phyloP scores from a whole-genome alignment of 2,329 filamentous ascomycete species.

The Calonectria pseudoturangicola region DNA sequence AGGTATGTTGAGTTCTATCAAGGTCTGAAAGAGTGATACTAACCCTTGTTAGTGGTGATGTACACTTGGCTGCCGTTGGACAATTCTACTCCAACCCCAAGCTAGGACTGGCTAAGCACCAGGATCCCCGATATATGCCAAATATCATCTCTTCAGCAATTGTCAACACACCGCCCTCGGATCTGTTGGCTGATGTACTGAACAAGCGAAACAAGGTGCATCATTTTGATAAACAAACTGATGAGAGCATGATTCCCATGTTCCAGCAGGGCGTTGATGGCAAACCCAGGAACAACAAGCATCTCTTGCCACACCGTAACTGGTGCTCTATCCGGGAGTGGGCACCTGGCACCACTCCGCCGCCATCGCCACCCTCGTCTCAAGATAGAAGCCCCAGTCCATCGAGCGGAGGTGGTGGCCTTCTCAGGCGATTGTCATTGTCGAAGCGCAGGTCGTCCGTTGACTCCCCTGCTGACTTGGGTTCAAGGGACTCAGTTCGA shows the following conservation, averaged over 20 bases:
- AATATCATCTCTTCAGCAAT: slow-evolving; percentile 97
- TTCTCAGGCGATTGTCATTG: slow-evolving; percentile 68
- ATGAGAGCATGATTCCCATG: slow-evolving; percentile 96
- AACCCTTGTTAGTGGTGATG: slow-evolving; percentile 80
- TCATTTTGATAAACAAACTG: slow-evolving; percentile 84
- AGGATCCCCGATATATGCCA: slow-evolving; percentile 96
- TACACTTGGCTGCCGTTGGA: slow-evolving; percentile 92
- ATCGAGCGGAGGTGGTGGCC: slow-evolving; percentile 56
- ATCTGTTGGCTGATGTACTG: slow-evolving; percentile 90
- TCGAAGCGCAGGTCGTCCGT: slow-evolving; percentile 60
- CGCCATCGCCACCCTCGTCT: slow-evolving; percentile 76
- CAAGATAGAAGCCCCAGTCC: slow-evolving; percentile 65
- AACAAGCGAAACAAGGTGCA: slow-evolving; percentile 93
- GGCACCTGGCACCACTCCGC: slow-evolving; percentile 84
- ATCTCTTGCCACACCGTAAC: slow-evolving; percentile 90
- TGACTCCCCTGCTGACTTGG: slow-evolving; percentile 59
- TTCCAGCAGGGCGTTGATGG: slow-evolving; percentile 93
- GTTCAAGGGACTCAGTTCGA: slow-evolving; percentile 59
- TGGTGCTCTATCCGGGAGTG: slow-evolving; percentile 96
- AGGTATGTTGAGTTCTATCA: slow-evolving; percentile 67
- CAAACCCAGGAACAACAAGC: slow-evolving; percentile 92
- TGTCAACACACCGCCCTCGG: slow-evolving; percentile 91
- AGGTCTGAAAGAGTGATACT: not conserved
- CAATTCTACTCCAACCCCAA: slow-evolving; percentile 97
- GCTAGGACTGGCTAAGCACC: slow-evolving; percentile 86